phyloP scores from a whole-genome alignment of 345 rosid species.

The Clausena lansium region DNA sequence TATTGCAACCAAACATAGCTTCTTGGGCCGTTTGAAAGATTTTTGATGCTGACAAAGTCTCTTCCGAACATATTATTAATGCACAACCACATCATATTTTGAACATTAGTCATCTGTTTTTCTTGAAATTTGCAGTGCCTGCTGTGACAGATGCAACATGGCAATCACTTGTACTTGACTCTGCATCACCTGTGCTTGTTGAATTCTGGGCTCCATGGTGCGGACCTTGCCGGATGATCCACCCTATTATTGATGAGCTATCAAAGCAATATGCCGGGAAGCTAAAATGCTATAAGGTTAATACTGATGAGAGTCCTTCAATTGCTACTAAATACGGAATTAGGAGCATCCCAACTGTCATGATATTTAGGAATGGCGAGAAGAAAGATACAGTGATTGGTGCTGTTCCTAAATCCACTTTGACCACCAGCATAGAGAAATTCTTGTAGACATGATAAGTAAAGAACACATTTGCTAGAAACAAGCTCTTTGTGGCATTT shows the following conservation, averaged over 20 bases:
- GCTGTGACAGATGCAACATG: conserved; percentile 52
- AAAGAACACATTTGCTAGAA: conserved; percentile 2
- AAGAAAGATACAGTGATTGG: conserved; percentile 74
- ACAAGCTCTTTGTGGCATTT: conserved; percentile 4
- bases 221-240: conserved; percentile 78
- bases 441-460: conserved; percentile 41
- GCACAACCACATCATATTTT: not conserved
- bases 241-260: conserved; percentile 56
- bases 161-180: conserved; percentile 60
- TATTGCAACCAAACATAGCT: not conserved
- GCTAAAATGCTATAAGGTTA: conserved; percentile 65
- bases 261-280: conserved; percentile 59
- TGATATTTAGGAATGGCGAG: conserved; percentile 63
- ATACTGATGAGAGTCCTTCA: conserved; percentile 66
- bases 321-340: conserved; percentile 58
- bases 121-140: conserved; percentile 38
- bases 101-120: not conserved
- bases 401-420: conserved; percentile 69
- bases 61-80: not conserved
- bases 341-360: conserved; percentile 67
- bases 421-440: conserved; percentile 58
- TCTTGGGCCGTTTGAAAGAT: not conserved
- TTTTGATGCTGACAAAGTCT: not conserved
- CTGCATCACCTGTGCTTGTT: conserved; percentile 55
- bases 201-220: conserved; percentile 91